Percentiles rank a stretch among this genome's conserved stretches.
These are phyloP conservation scores for Trichoderma asperellum DNA, from an alignment of 2,329 filamentous ascomycete genomes.

Conservation along the genomic window DNA sequence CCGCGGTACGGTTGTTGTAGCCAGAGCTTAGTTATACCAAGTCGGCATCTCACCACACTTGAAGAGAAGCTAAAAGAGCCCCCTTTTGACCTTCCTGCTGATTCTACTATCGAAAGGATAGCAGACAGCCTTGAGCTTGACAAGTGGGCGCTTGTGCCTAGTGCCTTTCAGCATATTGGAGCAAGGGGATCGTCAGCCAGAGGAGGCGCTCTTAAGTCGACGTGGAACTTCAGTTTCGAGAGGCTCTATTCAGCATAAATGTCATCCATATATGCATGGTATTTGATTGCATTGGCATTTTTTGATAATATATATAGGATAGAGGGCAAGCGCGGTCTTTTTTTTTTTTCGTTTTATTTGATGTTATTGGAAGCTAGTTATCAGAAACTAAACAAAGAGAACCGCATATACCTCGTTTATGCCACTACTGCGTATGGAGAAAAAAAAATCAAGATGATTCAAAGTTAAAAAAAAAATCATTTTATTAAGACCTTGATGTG, in stretches of 20 bases:
- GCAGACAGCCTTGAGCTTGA: constrained; percentile 34
- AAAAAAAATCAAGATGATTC: not conserved
- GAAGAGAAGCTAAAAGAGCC: constrained; percentile 31
- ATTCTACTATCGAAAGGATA: constrained; percentile 40
- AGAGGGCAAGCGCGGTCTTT: not conserved
- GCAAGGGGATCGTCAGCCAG: constrained; percentile 36
- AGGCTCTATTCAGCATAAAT: constrained; percentile 13
- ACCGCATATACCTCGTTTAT: not conserved
- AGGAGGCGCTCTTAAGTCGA: constrained; percentile 35
- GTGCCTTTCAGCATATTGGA: constrained; percentile 42
- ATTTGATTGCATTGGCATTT: not conserved
- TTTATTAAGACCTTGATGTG: too few relatives aligned
- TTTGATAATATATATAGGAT: not conserved
- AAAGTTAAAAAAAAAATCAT: not conserved
- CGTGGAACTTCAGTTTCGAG: constrained; percentile 43
- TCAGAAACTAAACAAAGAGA: too few relatives aligned
- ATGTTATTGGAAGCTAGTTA: not conserved
- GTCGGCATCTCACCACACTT: constrained; percentile 34
- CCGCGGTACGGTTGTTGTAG: constrained; percentile 43
- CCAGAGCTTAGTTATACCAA: constrained; percentile 42
- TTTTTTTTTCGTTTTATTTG: not conserved
- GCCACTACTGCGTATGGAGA: too few relatives aligned
- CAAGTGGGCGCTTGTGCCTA: constrained; percentile 42
- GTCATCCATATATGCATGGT: not conserved
- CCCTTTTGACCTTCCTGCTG: constrained; percentile 36